Evolutionary conservation across 805 yeast species (phyloP).

Genomic region (Lipomyces chichibuensis): DNA sequence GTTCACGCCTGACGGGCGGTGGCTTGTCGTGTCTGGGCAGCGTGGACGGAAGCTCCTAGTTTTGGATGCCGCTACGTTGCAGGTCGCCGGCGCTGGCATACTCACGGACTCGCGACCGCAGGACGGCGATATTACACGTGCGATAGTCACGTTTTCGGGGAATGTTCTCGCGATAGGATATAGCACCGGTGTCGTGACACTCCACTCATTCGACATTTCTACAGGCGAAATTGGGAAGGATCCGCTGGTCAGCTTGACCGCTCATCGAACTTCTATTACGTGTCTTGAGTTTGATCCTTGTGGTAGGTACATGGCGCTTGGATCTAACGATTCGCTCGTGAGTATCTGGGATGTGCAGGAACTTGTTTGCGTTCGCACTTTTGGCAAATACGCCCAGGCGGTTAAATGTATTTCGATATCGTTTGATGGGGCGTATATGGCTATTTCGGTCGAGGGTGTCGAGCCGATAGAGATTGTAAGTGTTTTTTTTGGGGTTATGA

Average conservation of each 20-base stretch:
- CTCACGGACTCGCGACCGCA: neutral
- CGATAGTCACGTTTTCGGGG: conserved; percentile 47
- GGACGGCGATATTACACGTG: conserved; percentile 40
- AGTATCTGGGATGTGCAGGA: conserved; percentile 54
- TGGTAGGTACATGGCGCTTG: conserved; percentile 56
- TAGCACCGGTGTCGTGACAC: conserved; percentile 51
- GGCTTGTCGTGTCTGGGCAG: conserved; percentile 9
- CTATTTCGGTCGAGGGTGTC: conserved; percentile 51
- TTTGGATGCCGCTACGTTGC: neutral
- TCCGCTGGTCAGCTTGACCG: conserved; percentile 40
- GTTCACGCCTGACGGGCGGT: conserved; percentile 23
- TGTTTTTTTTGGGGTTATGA: neutral
- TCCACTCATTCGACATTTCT: conserved; percentile 34
- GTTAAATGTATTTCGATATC: conserved; percentile 49
- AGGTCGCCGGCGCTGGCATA: neutral
- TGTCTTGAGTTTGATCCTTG: conserved; percentile 55
- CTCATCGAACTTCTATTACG: conserved; percentile 58
- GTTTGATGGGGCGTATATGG: conserved; percentile 53
- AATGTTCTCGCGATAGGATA: conserved; percentile 52
- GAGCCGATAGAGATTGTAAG: conserved; percentile 49
- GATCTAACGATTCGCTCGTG: conserved; percentile 61
- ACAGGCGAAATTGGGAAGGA: conserved; percentile 8
- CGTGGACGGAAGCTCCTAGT: neutral
- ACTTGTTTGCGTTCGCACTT: conserved; percentile 47
- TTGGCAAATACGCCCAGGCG: conserved; percentile 42